Conservation (phyloP, 2,329 filamentous ascomycete genomes). For the Aspergillus spinulosporus region DNA sequence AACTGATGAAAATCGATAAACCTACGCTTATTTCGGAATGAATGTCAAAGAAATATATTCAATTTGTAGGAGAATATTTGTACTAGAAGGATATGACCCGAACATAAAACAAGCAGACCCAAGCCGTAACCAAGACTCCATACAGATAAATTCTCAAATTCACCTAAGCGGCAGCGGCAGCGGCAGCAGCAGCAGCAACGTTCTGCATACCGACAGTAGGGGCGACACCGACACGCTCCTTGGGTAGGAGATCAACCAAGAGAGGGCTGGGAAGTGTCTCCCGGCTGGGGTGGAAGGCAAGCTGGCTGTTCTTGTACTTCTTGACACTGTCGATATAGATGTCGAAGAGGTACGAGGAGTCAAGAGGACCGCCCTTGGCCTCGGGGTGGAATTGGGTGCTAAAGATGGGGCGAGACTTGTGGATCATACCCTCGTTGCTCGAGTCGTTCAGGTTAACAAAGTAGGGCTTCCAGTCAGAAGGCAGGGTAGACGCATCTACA, state of each 20-base stretch:
- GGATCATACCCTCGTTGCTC: slow-evolving; percentile 96
- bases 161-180: slow-evolving; percentile 23
- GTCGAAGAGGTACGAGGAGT: slow-evolving; percentile 94
- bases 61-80: slow-evolving; percentile 10
- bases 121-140: slow-evolving; percentile 20
- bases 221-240: slow-evolving; percentile 90
- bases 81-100: slow-evolving; percentile 15
- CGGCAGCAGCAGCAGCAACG: slow-evolving; percentile 37
- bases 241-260: slow-evolving; percentile 85
- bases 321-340: slow-evolving; percentile 89
- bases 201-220: slow-evolving; percentile 60
- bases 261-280: slow-evolving; percentile 86
- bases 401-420: slow-evolving; percentile 95
- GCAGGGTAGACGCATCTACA: slow-evolving; percentile 79
- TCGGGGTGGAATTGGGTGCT: slow-evolving; percentile 98
- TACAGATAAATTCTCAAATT: slow-evolving; percentile 10
- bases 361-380: slow-evolving; percentile 94
- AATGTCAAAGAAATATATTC: slow-evolving; percentile 12
- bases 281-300: slow-evolving; percentile 67
- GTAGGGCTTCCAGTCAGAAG: slow-evolving; percentile 91
- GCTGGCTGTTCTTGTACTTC: slow-evolving; percentile 82
- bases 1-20: slow-evolving; percentile 35
- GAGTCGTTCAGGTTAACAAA: slow-evolving; percentile 98
- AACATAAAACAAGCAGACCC: slow-evolving; percentile 13
- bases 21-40: slow-evolving; percentile 13